Conservation (phyloP, 768 basidiomycete species). For the Lentinus tigrinus region DNA sequence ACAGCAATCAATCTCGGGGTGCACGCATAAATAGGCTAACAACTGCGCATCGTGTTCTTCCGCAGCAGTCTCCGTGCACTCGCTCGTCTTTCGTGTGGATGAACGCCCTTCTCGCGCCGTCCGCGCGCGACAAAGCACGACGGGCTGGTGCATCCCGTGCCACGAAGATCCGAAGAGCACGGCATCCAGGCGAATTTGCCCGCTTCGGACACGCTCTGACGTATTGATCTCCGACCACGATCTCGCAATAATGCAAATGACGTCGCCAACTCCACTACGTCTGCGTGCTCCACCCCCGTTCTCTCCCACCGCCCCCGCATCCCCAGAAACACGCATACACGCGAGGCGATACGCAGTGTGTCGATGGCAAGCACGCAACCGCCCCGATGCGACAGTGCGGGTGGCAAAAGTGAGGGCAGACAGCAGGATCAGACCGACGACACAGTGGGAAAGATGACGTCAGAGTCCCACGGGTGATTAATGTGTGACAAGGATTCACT, state of each 20-base stretch:
- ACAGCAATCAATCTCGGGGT: slow-evolving; percentile 1
- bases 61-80: slow-evolving; percentile 4
- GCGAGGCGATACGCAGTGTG: no score
- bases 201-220: background rate
- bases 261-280: slow-evolving; percentile 18
- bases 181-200: slow-evolving; percentile 2
- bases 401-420: background rate
- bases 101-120: background rate
- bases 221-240: slow-evolving; percentile 14
- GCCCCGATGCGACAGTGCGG: background rate
- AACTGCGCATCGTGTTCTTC: background rate
- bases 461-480: slow-evolving; percentile 19
- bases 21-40: slow-evolving; percentile 13
- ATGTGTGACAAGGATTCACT: slow-evolving; percentile 14
- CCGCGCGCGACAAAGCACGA: background rate
- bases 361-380: background rate
- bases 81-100: background rate
- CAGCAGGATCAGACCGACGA: background rate
- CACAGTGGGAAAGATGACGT: slow-evolving; percentile 11
- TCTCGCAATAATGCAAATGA: slow-evolving; percentile 15
- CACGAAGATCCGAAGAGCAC: background rate
- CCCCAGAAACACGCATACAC: background rate
- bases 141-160: background rate
- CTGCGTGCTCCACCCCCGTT: slow-evolving; percentile 9
- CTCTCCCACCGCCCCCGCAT: background rate